These are phyloP conservation scores for Rhizopogon rudus DNA, from an alignment of 768 basidiomycete species.

Conservation along the genomic window DNA sequence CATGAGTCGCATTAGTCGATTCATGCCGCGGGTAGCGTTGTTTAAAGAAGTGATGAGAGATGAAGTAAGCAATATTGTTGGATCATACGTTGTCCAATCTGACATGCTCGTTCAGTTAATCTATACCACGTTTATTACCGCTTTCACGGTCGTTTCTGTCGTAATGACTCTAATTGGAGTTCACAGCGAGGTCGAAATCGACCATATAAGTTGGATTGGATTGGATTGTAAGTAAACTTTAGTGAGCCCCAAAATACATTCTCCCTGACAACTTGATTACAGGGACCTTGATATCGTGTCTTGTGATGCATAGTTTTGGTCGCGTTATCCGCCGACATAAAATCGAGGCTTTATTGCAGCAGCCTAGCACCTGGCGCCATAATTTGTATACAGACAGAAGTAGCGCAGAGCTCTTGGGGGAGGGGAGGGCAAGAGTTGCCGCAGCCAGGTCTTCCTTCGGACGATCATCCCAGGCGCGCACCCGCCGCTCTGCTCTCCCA, in stretches of 20 bases:
- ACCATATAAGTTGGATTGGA: conserved; percentile 46
- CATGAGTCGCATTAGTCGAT: conserved; percentile 39
- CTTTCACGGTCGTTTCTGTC: conserved; percentile 42
- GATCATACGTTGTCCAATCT: neutral
- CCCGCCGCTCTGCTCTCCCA: conserved; percentile 1
- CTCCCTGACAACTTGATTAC: conserved; percentile 7
- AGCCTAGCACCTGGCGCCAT: conserved; percentile 38
- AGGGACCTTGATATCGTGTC: conserved; percentile 54
- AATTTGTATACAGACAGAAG: conserved; percentile 25
- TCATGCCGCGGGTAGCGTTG: conserved; percentile 48
- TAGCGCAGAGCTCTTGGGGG: conserved; percentile 5
- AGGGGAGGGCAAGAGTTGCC: conserved; percentile 1
- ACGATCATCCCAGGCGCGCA: conserved; percentile 1
- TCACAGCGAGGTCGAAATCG: conserved; percentile 39
- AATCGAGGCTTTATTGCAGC: conserved; percentile 47
- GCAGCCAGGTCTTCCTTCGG: neutral
- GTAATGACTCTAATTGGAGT: conserved; percentile 48
- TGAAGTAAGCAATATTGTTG: conserved; percentile 41
- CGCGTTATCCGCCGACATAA: conserved; percentile 60
- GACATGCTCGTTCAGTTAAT: conserved; percentile 33
- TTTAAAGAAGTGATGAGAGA: conserved; percentile 56
- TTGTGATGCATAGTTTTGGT: conserved; percentile 56
- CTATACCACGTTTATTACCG: conserved; percentile 51
- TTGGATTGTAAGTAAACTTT: conserved; percentile 42
- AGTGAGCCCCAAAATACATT: neutral